Evolutionary conservation across 768 basidiomycete species (phyloP).

Genomic region (Leucogyrophana mollusca): DNA sequence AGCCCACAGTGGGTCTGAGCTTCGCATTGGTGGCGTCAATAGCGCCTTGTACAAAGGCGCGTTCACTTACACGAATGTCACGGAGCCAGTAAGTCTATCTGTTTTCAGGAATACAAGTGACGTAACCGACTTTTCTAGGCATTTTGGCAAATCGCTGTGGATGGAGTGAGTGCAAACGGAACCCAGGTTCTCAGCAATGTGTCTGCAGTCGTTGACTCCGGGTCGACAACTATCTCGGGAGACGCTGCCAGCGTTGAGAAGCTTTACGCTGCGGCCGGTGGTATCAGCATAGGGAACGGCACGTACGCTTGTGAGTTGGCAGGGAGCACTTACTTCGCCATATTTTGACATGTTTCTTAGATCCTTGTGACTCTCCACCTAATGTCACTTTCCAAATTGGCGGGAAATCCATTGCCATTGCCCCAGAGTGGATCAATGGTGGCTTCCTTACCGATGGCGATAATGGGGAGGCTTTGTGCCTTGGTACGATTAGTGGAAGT

Average conservation of each 20-base stretch:
- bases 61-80: conserved; percentile 30
- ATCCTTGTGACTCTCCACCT: conserved; percentile 25
- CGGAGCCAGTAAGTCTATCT: background rate
- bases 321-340: conserved; percentile 8
- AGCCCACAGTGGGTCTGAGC: conserved; percentile 36
- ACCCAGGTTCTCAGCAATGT: conserved; percentile 15
- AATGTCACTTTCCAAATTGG: conserved; percentile 32
- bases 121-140: conserved; percentile 14
- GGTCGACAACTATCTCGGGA: conserved; percentile 8
- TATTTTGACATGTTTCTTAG: background rate
- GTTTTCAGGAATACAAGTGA: background rate
- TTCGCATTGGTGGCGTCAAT: conserved; percentile 51
- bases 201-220: conserved; percentile 16
- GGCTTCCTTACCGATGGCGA: conserved; percentile 19
- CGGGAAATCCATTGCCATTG: conserved; percentile 30
- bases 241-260: conserved; percentile 8
- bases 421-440: conserved; percentile 33
- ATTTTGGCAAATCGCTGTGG: conserved; percentile 4
- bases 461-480: conserved; percentile 8
- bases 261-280: conserved; percentile 17
- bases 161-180: conserved; percentile 22
- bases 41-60: conserved; percentile 37
- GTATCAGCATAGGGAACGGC: conserved; percentile 18
- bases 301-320: conserved; percentile 22
- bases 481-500: conserved; percentile 15